Evolutionary conservation across 306 rosid genomes (phyloP).

Genomic region (Geum urbanum): DNA sequence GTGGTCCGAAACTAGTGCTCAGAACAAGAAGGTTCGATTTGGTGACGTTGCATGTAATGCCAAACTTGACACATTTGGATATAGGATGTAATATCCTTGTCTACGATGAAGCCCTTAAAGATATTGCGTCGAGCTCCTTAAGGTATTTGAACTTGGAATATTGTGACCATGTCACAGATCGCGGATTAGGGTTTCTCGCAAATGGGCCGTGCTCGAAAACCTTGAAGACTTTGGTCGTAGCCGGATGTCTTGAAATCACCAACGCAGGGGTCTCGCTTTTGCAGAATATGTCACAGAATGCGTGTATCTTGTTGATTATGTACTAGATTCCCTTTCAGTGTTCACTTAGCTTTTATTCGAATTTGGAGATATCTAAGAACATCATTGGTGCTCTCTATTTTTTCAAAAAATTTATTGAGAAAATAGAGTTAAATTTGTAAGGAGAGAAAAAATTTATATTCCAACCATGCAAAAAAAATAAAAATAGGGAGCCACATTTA

Average conservation of each 20-base stretch:
- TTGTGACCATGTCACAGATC: constrained; percentile 25
- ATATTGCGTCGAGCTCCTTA: constrained; percentile 19
- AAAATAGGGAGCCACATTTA: no score
- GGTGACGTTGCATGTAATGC: neutral
- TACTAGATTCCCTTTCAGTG: no score
- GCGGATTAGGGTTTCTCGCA: constrained; percentile 19
- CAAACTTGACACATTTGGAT: constrained; percentile 24
- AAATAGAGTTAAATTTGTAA: no score
- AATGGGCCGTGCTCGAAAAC: neutral
- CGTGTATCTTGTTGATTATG: no score
- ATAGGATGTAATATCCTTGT: constrained; percentile 18
- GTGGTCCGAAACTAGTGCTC: constrained; percentile 12
- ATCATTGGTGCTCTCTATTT: no score
- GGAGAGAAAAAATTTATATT: no score
- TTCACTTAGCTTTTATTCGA: no score
- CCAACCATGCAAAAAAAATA: no score
- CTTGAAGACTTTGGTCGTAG: neutral
- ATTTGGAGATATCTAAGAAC: no score
- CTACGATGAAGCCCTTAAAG: constrained; percentile 23
- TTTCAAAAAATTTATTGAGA: no score
- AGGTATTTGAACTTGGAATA: constrained; percentile 23
- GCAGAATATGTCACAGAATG: neutral
- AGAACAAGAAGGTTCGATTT: neutral
- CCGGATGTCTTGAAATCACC: neutral
- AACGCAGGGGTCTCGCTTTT: neutral